phyloP scores from a whole-genome alignment of 164 flowering plant species.

The Aristolochia fimbriata region DNA sequence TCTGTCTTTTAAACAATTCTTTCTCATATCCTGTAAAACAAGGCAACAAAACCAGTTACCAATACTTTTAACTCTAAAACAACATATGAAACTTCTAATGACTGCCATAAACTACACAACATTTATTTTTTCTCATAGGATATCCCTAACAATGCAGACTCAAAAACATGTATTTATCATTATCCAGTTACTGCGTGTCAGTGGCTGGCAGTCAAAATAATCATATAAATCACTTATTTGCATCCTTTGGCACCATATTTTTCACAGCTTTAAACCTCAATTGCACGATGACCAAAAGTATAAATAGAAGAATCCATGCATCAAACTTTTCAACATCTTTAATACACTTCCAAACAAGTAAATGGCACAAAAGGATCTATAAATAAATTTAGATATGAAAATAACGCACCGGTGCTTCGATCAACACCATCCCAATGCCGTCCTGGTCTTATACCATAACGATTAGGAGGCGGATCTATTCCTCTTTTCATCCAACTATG shows the following conservation, averaged over 20 bases:
- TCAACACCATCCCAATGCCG: slow-evolving; percentile 98
- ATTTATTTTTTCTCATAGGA: neutral
- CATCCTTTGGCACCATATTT: neutral
- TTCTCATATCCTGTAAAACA: slow-evolving; percentile 62
- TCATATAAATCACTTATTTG: neutral
- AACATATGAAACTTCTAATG: neutral
- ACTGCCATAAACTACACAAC: neutral
- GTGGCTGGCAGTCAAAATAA: neutral
- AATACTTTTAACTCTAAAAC: neutral
- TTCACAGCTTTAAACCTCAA: neutral
- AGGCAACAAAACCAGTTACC: neutral
- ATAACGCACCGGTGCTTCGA: slow-evolving; percentile 69
- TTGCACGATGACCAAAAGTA: neutral
- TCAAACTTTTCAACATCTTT: neutral
- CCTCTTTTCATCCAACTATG: slow-evolving; percentile 93
- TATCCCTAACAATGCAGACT: neutral
- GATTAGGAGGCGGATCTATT: slow-evolving; percentile 66
- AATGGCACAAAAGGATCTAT: neutral
- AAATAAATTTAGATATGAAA: neutral
- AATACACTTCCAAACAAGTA: neutral
- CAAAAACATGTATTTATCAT: neutral
- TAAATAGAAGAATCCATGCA: neutral
- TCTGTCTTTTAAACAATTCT: slow-evolving; percentile 51
- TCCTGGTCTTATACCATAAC: slow-evolving; percentile 74
- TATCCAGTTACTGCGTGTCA: neutral